These are phyloP conservation scores for Racocetra persica DNA, from an alignment of 371 early-diverging fungal genomes.

Conservation along the genomic window DNA sequence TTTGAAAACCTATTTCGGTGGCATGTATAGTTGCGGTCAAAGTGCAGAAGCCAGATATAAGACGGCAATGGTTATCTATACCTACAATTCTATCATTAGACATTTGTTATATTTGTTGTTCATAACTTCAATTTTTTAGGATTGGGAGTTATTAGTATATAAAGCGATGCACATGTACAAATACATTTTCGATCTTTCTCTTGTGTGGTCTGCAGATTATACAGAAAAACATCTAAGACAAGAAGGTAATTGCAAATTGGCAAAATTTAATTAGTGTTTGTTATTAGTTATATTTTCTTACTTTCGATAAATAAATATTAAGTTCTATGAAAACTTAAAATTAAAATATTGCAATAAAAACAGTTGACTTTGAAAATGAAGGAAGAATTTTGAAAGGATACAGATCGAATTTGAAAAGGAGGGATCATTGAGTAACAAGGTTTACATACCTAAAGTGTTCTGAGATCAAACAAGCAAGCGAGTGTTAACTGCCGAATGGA, in stretches of 20 bases:
- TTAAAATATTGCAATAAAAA: background rate
- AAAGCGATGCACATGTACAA: conserved; percentile 71
- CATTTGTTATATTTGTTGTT: background rate
- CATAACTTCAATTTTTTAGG: conserved; percentile 33
- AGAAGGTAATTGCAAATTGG: conserved; percentile 55
- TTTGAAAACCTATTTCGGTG: no score
- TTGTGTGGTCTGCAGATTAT: conserved; percentile 84
- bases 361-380: conserved; percentile 83
- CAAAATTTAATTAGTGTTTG: background rate
- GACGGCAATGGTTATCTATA: conserved; percentile 65
- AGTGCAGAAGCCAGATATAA: conserved; percentile 91
- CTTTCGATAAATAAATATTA: background rate
- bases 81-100: background rate
- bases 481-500: conserved; percentile 90
- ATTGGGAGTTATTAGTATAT: conserved; percentile 83
- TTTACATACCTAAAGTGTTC: conserved; percentile 83
- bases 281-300: background rate
- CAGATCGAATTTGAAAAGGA: conserved; percentile 64
- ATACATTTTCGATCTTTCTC: conserved; percentile 81
- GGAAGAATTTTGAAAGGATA: conserved; percentile 80
- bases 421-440: conserved; percentile 56
- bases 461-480: conserved; percentile 75
- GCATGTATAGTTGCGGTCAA: conserved; percentile 95
- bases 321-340: background rate
- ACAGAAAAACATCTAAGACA: conserved; percentile 78